Conservation (phyloP, 2,329 filamentous ascomycete genomes). For the Ustulina deusta region DNA sequence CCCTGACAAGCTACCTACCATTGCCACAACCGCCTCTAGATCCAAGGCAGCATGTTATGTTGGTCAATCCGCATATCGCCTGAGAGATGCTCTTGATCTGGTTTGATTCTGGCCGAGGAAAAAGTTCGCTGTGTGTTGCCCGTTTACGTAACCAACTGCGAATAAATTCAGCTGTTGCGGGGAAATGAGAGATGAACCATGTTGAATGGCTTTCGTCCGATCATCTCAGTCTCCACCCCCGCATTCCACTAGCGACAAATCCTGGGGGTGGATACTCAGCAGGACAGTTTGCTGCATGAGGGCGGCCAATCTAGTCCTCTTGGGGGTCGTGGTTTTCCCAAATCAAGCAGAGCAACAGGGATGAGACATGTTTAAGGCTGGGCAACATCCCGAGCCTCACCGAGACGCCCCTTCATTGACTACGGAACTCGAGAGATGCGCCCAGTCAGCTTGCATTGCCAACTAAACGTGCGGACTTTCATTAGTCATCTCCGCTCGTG, state of each 20-base stretch:
- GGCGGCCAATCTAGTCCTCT: constrained; percentile 39
- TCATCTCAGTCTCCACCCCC: constrained; percentile 45
- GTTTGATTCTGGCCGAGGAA: not conserved
- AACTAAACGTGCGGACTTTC: not conserved
- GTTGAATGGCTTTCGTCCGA: constrained; percentile 39
- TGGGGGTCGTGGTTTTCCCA: constrained; percentile 16
- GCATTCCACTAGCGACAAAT: constrained; percentile 42
- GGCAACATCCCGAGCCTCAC: constrained; percentile 49
- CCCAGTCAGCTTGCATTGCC: not conserved
- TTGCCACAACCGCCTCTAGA: constrained; percentile 15
- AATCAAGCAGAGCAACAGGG: constrained; percentile 31
- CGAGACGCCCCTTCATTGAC: constrained; percentile 36
- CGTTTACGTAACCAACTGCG: not conserved
- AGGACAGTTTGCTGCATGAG: constrained; percentile 25
- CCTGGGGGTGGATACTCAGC: constrained; percentile 18
- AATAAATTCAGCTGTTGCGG: constrained; percentile 39
- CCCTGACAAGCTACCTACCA: constrained; percentile 7
- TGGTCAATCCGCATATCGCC: not conserved
- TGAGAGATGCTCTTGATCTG: not conserved
- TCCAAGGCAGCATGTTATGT: constrained; percentile 21
- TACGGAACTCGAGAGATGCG: constrained; percentile 22
- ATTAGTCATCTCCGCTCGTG: not conserved
- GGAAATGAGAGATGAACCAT: constrained; percentile 43
- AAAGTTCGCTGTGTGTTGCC: not conserved
- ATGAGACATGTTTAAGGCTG: constrained; percentile 42